Evolutionary conservation across 768 basidiomycete genomes (phyloP), one percentile per base, ranked within the genome.

Genomic region (Termitomyces sp.): DNA sequence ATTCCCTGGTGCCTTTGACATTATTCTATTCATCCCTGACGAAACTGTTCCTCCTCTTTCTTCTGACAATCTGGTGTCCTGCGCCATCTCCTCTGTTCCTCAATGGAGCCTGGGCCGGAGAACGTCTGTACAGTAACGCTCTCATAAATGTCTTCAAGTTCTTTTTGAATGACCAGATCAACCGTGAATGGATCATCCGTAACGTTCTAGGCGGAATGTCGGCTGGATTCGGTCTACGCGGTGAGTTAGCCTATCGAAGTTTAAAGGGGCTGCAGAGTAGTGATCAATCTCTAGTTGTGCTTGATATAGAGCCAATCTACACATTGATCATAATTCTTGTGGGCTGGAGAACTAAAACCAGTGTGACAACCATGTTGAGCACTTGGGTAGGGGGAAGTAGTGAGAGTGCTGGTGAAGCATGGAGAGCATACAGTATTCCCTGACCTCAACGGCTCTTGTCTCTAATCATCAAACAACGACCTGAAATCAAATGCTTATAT

Each of bases 171-270:
- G 84, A 86, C 58, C 81, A 79, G 30, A 69, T 93, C 1, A 88
- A 93, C 66, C 80, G 88, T 7, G 88, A 88, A 63, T 93, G 91
- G 91, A 73, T 91, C 6, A 83, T 93, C 4, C 77, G 91, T 24
- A 93, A 93, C 60, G 74, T 92, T 10, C 73, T 93, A 2, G 91
- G 91, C 11, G 91, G 91, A 0, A 85, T 93, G 82, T 86, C 90
- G 11, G 87, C 90, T 32, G 91, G 91, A 1, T 93, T 93, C 66
- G 91, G 90, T 0, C 68, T 93, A 51, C 81, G 90, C 64, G 88
- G 90, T 91, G 62, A 42, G 74, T 65, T 56, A 32, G 26, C 45
- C 45, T 9, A 6, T 35, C 15, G 30, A 32, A 32, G 9, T 9
- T 22, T 7, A 5, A 22, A 12, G 9, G 5, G 9, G 45, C n/a